Base-by-base conservation (phyloP, 345 rosid genomes). In the Tarenaya hassleriana region DNA sequence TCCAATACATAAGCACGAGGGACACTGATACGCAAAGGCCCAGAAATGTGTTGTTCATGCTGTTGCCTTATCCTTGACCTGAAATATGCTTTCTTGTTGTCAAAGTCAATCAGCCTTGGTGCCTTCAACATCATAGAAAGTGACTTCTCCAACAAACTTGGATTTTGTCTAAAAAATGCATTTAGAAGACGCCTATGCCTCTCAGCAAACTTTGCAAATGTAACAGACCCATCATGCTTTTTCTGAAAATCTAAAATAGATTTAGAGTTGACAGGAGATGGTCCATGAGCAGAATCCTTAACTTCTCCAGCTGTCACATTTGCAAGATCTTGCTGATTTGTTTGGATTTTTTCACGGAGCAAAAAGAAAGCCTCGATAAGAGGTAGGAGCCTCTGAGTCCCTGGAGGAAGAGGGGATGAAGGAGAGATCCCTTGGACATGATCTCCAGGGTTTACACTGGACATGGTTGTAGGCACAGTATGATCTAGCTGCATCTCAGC, bases 281-380 rank as follows among this genome's bases (percentile, higher is more conserved):
- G 82, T 48, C 76, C 51, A 44, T 74, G 85, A 32, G 72, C 67
- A 62, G 86, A 84, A 66, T 86, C 86, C 64, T 86, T 86, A 50
- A 90, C 92, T 77, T 86, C 98, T 11, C 59, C 79, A 5, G 92
- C 86, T 62, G 92, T 84, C 50, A 77, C 71, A 73, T 66, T 73
- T 10, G 63, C 77, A 45, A 70, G 76, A 70, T 87, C 95, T 74
- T 73, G 96, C 67, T 80, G 66, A 41, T 24, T 24, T 2, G 81
- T 84, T 66, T 84, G 95, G 49, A 84, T 78, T 76, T 84, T 91
- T 66, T 87, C 96, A 65, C 95, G 84, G 68, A 87, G 73, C 37
- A 91, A 88, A 76, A 91, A 87, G 77, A 91, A 91, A 40, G 98
- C 98, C 63, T 91, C 98, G 34, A 91, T 84, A 52, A 84, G 86